A percentile compares a stretch with the other conserved stretches of the same genome.
Conservation (phyloP, 441 rosid genomes). For the Gossypium aridum region DNA sequence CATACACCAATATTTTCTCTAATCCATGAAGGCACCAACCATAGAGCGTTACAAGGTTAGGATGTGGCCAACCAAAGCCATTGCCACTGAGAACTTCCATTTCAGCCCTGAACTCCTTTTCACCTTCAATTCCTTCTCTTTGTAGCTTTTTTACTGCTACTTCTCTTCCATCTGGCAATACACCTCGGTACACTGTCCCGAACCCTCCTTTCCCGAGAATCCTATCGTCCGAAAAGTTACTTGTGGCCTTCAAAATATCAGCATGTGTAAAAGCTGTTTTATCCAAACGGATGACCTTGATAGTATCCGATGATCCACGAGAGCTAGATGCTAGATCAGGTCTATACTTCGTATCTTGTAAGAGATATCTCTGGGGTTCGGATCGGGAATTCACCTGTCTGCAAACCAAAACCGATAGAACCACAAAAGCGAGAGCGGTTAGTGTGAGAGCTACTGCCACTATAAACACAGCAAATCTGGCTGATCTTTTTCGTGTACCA, state of each 20-base stretch:
- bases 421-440: constrained; percentile 34
- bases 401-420: constrained; percentile 34
- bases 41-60: constrained; percentile 79
- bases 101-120: constrained; percentile 77
- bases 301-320: constrained; percentile 51
- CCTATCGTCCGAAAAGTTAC: constrained; percentile 61
- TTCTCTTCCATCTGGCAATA: constrained; percentile 72
- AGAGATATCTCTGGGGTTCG: constrained; percentile 35
- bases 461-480: constrained; percentile 18
- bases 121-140: constrained; percentile 78
- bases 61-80: constrained; percentile 73
- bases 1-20: constrained; percentile 71
- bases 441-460: constrained; percentile 31
- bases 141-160: constrained; percentile 90
- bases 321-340: constrained; percentile 53
- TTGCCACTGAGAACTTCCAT: constrained; percentile 74
- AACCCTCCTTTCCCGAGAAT: constrained; percentile 85
- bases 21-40: constrained; percentile 86
- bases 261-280: constrained; percentile 68
- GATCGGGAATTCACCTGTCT: constrained; percentile 30
- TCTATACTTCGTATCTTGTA: constrained; percentile 41
- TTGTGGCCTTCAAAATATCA: constrained; percentile 77
- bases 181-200: constrained; percentile 73
- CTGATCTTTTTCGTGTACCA: background rate
- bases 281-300: constrained; percentile 70